A percentile compares a stretch with the other conserved stretches of the same genome.
These are phyloP conservation scores for Mitosporidium daphniae DNA, from an alignment of 371 early-diverging fungal species.

Conservation along the genomic window DNA sequence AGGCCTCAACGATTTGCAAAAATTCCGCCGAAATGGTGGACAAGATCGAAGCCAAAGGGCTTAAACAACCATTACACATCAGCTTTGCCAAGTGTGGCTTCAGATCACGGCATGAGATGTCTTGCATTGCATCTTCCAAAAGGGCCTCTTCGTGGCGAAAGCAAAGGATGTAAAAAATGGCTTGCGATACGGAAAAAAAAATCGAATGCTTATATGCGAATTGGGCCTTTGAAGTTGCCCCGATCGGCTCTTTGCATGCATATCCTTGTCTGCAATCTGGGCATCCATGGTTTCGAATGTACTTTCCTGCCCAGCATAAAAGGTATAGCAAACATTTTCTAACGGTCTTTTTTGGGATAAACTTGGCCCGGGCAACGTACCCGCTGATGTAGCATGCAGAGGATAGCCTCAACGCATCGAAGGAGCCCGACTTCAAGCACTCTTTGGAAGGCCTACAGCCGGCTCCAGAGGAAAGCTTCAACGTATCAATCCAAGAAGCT, in stretches of 20 bases:
- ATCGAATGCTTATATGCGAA: slow-evolving; percentile 10
- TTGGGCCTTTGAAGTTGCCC: neutral
- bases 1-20: too few relatives aligned
- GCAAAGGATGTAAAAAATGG: slow-evolving; percentile 52
- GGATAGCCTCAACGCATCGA: slow-evolving; percentile 30
- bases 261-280: slow-evolving; percentile 17
- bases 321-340: slow-evolving; percentile 20
- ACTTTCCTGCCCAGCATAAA: slow-evolving; percentile 19
- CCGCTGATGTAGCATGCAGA: slow-evolving; percentile 43
- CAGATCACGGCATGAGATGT: too few relatives aligned
- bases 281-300: too few relatives aligned
- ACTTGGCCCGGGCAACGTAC: slow-evolving; percentile 53
- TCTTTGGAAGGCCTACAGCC: slow-evolving; percentile 11
- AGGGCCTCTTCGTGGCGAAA: slow-evolving; percentile 69
- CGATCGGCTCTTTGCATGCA: neutral
- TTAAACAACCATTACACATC: too few relatives aligned
- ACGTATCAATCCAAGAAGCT: too few relatives aligned
- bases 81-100: too few relatives aligned
- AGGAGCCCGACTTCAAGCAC: too few relatives aligned
- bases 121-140: too few relatives aligned
- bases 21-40: too few relatives aligned
- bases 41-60: too few relatives aligned
- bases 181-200: slow-evolving; percentile 57
- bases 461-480: too few relatives aligned
- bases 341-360: slow-evolving; percentile 16